Percentiles rank a stretch among this genome's conserved stretches.
phyloP scores from a whole-genome alignment of 768 basidiomycete species.

The Pulveroboletus sp. region DNA sequence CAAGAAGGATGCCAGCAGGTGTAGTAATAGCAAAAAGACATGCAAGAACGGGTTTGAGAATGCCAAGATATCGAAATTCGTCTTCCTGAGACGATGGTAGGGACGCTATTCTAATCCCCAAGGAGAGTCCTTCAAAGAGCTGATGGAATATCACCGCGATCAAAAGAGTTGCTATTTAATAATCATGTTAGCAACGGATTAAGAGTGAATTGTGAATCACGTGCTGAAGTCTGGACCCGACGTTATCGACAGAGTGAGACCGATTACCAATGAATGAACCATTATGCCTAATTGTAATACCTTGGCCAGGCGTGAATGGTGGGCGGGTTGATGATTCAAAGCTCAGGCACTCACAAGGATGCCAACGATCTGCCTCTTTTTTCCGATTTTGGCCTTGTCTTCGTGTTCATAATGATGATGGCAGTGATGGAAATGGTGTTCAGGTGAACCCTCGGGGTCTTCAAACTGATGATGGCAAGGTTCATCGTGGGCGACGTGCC shows the following conservation, averaged over 20 bases:
- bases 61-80: slow-evolving; percentile 19
- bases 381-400: slow-evolving; percentile 39
- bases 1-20: slow-evolving; percentile 63
- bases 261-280: slow-evolving; percentile 81
- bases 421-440: not conserved
- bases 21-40: slow-evolving; percentile 72
- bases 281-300: slow-evolving; percentile 83
- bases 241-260: slow-evolving; percentile 71
- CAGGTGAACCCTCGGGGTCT: slow-evolving; percentile 1
- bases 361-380: slow-evolving; percentile 67
- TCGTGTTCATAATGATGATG: slow-evolving; percentile 1
- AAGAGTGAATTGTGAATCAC: slow-evolving; percentile 23
- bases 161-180: slow-evolving; percentile 57
- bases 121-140: slow-evolving; percentile 78
- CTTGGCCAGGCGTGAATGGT: slow-evolving; percentile 34
- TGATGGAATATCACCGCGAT: slow-evolving; percentile 81
- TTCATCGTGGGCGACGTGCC: slow-evolving; percentile 3
- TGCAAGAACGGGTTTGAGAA: slow-evolving; percentile 54
- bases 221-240: slow-evolving; percentile 68
- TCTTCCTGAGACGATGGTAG: slow-evolving; percentile 44
- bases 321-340: not conserved
- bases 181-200: not conserved
- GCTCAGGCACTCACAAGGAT: slow-evolving; percentile 50
- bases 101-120: slow-evolving; percentile 76
- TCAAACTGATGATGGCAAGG: not conserved